Percentiles rank a stretch among this genome's conserved stretches.
Conservation (phyloP, 345 rosid species). For the thale cress (Arabidopsis thaliana) region DNA sequence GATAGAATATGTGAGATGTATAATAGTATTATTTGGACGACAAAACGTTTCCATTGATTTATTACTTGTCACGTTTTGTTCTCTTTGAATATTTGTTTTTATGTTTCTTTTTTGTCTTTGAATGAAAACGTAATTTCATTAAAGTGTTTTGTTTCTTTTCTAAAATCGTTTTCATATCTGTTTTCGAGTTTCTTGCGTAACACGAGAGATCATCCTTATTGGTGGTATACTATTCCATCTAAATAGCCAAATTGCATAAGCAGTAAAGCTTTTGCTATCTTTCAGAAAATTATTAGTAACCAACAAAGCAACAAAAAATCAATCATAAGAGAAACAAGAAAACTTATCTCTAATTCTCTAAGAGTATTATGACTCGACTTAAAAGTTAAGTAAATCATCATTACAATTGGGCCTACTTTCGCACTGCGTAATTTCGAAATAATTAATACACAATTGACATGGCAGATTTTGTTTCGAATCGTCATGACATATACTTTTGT, state of each 20-base stretch:
- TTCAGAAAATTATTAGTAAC: background rate
- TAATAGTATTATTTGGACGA: conserved; percentile 18
- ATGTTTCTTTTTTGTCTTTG: background rate
- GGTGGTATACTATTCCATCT: background rate
- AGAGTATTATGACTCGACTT: background rate
- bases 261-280: background rate
- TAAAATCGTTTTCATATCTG: background rate
- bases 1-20: conserved; percentile 24
- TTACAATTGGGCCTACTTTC: conserved; percentile 12
- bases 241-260: background rate
- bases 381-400: conserved; percentile 10
- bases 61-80: conserved; percentile 13
- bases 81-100: conserved; percentile 3
- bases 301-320: conserved; percentile 18
- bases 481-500: background rate
- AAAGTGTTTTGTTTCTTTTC: background rate
- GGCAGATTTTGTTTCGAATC: background rate
- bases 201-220: conserved; percentile 1
- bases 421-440: background rate
- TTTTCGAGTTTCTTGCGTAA: background rate
- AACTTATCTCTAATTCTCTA: conserved; percentile 6
- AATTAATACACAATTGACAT: background rate
- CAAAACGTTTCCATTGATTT: background rate
- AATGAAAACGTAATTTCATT: background rate
- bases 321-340: conserved; percentile 1